Conservation (phyloP, 1,284 basidiomycete genomes). For the Malassezia furfur region DNA sequence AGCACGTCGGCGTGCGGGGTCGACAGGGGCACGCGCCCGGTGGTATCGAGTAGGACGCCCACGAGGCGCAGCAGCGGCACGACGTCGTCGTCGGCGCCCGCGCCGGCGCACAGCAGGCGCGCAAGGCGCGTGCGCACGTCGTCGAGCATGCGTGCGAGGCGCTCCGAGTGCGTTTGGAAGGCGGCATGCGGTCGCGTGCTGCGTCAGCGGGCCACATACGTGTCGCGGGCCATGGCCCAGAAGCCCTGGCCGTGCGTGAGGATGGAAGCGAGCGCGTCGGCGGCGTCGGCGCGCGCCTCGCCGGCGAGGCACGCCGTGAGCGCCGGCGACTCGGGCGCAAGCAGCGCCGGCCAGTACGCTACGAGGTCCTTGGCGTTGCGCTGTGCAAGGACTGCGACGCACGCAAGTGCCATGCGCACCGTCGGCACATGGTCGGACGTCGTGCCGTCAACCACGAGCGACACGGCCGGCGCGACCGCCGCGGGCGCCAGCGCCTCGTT, state of each 20-base stretch:
- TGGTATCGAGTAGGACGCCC: background rate
- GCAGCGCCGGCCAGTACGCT: background rate
- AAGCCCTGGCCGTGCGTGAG: background rate
- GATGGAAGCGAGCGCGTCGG: background rate
- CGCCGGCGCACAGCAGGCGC: background rate
- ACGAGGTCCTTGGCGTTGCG: conserved; percentile 1
- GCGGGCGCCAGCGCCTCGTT: background rate
- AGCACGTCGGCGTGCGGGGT: conserved; percentile 6
- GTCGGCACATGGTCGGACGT: too few species aligned
- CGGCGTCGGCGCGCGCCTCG: background rate
- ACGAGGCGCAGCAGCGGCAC: background rate
- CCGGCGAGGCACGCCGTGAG: background rate
- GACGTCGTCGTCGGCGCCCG: background rate
- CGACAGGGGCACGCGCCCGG: background rate
- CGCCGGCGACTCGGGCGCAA: background rate
- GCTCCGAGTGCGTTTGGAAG: conserved; percentile 12
- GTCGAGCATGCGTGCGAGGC: conserved; percentile 1
- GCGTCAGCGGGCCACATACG: background rate
- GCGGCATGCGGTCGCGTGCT: background rate
- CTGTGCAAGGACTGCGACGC: background rate
- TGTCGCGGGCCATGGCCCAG: conserved; percentile 14
- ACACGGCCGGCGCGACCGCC: background rate
- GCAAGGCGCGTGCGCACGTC: conserved; percentile 1
- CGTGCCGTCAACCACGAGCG: background rate
- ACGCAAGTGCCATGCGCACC: background rate